Conservation (phyloP, 345 rosid genomes). For the Acer yangbiense region DNA sequence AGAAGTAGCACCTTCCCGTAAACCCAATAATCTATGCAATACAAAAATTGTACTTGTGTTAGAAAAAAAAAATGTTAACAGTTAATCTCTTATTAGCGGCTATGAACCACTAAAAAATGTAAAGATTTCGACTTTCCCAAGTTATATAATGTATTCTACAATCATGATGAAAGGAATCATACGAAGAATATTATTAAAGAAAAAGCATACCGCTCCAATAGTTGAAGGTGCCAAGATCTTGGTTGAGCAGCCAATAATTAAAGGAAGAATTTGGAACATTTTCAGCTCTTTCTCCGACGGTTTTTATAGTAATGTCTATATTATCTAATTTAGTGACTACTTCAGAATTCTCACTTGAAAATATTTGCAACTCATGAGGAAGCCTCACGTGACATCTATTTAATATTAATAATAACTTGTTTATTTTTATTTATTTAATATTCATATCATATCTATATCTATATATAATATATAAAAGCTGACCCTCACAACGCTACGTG, state of each 20-base stretch:
- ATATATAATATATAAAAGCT: no score
- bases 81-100: not conserved
- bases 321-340: not conserved
- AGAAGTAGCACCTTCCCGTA: slow-evolving; percentile 14
- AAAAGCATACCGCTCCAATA: slow-evolving; percentile 23
- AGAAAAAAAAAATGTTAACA: not conserved
- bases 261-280: slow-evolving; percentile 9
- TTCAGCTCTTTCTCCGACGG: not conserved
- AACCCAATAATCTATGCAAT: slow-evolving; percentile 31
- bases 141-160: not conserved
- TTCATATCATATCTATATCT: no score
- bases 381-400: no score
- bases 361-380: not conserved
- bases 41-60: not conserved
- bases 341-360: slow-evolving; percentile 19
- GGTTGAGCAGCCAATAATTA: not conserved
- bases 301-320: no score
- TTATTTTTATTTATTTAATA: no score
- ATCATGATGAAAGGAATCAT: not conserved
- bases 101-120: no score
- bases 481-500: no score
- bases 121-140: not conserved
- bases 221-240: slow-evolving; percentile 33
- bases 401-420: no score
- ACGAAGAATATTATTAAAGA: not conserved